Conservation (phyloP, 805 yeast species). For the Suhomyces faveliae region DNA sequence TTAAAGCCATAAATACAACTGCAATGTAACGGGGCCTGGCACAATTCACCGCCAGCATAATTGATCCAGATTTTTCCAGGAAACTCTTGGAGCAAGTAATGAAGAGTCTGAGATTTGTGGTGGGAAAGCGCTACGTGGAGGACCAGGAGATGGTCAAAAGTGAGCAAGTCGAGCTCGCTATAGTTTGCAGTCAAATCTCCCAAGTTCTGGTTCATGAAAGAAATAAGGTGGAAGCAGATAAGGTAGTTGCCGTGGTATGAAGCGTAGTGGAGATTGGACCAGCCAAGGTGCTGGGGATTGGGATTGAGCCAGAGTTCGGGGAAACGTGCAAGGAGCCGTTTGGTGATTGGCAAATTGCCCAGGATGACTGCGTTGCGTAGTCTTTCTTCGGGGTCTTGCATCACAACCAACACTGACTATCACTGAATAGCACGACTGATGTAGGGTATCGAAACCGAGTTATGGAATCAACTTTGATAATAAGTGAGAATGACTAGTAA, state of each 20-base stretch:
- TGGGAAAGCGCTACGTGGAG: slow-evolving; percentile 67
- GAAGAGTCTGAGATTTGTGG: slow-evolving; percentile 67
- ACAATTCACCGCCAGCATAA: slow-evolving; percentile 48
- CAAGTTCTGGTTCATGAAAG: slow-evolving; percentile 34
- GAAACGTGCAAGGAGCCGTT: slow-evolving; percentile 61
- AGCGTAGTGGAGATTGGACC: slow-evolving; percentile 83
- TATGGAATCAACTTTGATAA: too few species aligned
- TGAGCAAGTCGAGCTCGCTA: slow-evolving; percentile 34
- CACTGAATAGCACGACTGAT: background rate
- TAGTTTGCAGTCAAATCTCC: slow-evolving; percentile 17
- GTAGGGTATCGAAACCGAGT: too few species aligned
- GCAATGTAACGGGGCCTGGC: slow-evolving; percentile 63
- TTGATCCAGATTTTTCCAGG: slow-evolving; percentile 49
- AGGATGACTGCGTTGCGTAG: slow-evolving; percentile 65
- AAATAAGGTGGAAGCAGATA: slow-evolving; percentile 58
- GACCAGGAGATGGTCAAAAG: slow-evolving; percentile 60
- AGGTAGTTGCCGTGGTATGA: slow-evolving; percentile 70
- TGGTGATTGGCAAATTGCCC: slow-evolving; percentile 63
- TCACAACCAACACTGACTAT: slow-evolving; percentile 15
- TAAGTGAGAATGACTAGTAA: too few species aligned
- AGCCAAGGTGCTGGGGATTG: slow-evolving; percentile 65
- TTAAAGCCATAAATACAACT: slow-evolving; percentile 60
- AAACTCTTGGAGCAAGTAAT: slow-evolving; percentile 55
- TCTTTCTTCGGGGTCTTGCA: slow-evolving; percentile 63
- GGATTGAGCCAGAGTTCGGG: slow-evolving; percentile 70